Percentiles rank a stretch among this genome's conserved stretches.
These are phyloP conservation scores for Medicago arabica DNA, from an alignment of 306 rosid genomes.

Conservation along the genomic window DNA sequence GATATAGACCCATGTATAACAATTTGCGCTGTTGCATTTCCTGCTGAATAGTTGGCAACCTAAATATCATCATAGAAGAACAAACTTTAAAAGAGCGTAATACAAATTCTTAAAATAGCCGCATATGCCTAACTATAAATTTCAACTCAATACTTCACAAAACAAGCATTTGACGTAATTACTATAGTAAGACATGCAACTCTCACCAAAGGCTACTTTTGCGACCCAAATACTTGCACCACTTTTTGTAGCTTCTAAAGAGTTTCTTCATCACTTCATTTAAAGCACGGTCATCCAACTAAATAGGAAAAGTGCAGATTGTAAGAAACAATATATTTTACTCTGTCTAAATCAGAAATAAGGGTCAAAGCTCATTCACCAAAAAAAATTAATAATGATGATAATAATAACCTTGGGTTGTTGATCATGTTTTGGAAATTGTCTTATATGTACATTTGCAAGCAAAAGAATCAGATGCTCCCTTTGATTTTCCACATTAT, in stretches of 20 bases:
- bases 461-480: constrained; percentile 95
- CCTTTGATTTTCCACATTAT: constrained; percentile 93
- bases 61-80: constrained; percentile 44
- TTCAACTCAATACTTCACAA: constrained; percentile 28
- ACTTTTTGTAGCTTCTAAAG: constrained; percentile 85
- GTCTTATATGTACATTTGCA: constrained; percentile 89
- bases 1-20: constrained; percentile 94
- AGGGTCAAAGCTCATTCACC: constrained; percentile 23
- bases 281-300: constrained; percentile 89
- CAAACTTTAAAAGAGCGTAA: constrained; percentile 11
- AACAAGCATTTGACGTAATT: constrained; percentile 20
- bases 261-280: constrained; percentile 93
- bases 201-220: constrained; percentile 99
- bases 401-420: constrained; percentile 67
- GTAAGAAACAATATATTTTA: constrained; percentile 26
- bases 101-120: constrained; percentile 11
- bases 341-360: constrained; percentile 25
- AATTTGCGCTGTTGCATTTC: constrained; percentile 94
- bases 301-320: constrained; percentile 27
- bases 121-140: constrained; percentile 8
- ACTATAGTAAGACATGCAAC: constrained; percentile 31
- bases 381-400: background rate
- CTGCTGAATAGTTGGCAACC: constrained; percentile 97
- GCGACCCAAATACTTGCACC: constrained; percentile 96
- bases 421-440: constrained; percentile 70